Evolutionary conservation across 352 stramenopile species (phyloP).

Genomic region (Globisporangium nagaii): DNA sequence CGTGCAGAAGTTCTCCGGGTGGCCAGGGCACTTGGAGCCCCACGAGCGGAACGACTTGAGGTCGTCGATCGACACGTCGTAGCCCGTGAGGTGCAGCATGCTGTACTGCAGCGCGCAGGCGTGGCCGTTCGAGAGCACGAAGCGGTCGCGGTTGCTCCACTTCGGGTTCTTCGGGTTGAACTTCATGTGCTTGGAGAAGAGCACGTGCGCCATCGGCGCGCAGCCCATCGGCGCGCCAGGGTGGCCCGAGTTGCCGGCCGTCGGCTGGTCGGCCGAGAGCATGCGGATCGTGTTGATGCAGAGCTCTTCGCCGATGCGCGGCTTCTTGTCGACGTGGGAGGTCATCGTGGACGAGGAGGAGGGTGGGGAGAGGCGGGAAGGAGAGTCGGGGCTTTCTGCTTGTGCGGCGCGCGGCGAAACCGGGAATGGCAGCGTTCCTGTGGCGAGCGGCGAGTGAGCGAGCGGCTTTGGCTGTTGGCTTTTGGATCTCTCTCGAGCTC

Average conservation of each 20-base stretch:
- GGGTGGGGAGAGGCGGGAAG: background rate
- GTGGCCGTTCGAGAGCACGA: conserved; percentile 99
- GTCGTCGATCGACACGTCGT: conserved; percentile 94
- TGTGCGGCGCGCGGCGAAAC: conserved; percentile 34
- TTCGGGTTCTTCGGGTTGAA: conserved; percentile 85
- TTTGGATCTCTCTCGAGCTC: conserved; percentile 1
- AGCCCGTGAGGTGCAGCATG: conserved; percentile 98
- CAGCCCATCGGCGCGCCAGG: conserved; percentile 98
- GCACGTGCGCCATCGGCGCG: conserved; percentile 96
- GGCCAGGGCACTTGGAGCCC: conserved; percentile 93
- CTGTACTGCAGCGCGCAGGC: conserved; percentile 98
- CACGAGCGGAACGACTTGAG: conserved; percentile 97
- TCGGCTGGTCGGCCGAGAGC: conserved; percentile 96
- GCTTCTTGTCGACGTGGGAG: conserved; percentile 81
- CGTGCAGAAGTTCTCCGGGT: conserved; percentile 97
- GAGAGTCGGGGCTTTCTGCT: conserved; percentile 10
- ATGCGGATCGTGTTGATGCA: conserved; percentile 98
- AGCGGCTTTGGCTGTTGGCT: background rate
- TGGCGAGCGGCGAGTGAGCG: background rate
- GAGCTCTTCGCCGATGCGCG: conserved; percentile 72
- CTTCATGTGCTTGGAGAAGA: conserved; percentile 92
- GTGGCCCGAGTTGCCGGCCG: conserved; percentile 97
- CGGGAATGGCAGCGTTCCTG: conserved; percentile 24
- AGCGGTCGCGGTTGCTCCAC: conserved; percentile 97
- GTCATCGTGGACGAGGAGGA: conserved; percentile 31